Conservation (phyloP, 2,329 filamentous ascomycete species). For the Penicillium griseofulvum region DNA sequence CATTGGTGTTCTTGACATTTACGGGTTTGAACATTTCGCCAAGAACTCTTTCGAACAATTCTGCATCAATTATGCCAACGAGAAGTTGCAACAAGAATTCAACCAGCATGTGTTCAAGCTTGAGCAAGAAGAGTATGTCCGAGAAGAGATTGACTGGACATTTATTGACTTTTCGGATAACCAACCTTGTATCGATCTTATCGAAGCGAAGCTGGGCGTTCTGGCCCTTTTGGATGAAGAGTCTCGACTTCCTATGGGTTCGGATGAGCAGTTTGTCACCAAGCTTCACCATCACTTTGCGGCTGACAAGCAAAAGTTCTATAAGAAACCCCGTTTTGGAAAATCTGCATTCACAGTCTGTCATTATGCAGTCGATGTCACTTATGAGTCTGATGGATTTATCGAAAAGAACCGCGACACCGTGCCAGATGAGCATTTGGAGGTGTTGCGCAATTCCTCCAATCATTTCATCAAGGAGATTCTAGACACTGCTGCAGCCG, state of each 20-base stretch:
- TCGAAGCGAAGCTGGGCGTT: conserved; percentile 94
- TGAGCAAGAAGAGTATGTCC: conserved; percentile 95
- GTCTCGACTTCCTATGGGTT: conserved; percentile 93
- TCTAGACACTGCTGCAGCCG: conserved; percentile 76
- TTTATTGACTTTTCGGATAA: conserved; percentile 99
- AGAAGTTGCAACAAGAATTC: conserved; percentile 98
- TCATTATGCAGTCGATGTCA: conserved; percentile 97
- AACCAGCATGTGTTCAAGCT: conserved; percentile 99
- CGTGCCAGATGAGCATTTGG: conserved; percentile 96
- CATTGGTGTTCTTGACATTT: conserved; percentile 98
- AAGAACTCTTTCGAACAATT: conserved; percentile 99
- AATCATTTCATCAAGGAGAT: conserved; percentile 85
- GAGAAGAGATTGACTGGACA: conserved; percentile 97
- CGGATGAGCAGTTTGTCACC: conserved; percentile 92
- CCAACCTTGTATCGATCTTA: conserved; percentile 96
- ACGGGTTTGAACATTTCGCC: conserved; percentile 98
- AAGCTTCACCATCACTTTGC: conserved; percentile 95
- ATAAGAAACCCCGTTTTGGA: conserved; percentile 97
- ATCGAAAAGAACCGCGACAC: conserved; percentile 99
- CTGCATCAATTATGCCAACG: conserved; percentile 99
- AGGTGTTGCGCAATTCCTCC: conserved; percentile 77
- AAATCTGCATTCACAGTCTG: conserved; percentile 98
- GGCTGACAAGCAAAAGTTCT: conserved; percentile 88
- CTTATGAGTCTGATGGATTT: conserved; percentile 97
- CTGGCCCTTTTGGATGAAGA: conserved; percentile 92